Evolutionary conservation across 257 asterid genomes (phyloP).

Genomic region (Scutellaria baicalensis): DNA sequence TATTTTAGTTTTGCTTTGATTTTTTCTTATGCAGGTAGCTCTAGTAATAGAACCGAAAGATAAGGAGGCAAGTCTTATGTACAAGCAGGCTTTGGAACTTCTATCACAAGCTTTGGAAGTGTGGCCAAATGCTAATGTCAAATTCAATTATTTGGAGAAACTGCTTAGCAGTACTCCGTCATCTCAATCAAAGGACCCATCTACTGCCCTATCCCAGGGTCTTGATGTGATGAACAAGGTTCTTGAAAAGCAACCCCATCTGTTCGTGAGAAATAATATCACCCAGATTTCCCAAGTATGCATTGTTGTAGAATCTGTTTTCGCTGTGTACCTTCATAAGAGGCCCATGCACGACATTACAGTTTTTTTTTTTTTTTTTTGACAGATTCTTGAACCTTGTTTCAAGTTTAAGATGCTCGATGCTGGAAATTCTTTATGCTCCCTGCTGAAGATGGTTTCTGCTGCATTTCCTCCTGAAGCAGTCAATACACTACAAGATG

Average conservation of each 20-base stretch:
- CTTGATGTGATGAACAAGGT: conserved; percentile 99
- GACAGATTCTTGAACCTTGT: conserved; percentile 97
- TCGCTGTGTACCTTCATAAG: conserved; percentile 13
- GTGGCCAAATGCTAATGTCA: conserved; percentile 99
- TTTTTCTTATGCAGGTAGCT: conserved; percentile 56
- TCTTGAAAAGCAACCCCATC: conserved; percentile 91
- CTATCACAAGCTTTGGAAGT: conserved; percentile 97
- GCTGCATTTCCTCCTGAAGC: conserved; percentile 90
- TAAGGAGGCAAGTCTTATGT: conserved; percentile 95
- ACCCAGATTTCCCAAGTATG: conserved; percentile 89
- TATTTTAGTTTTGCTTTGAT: not conserved
- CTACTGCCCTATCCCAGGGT: conserved; percentile 97
- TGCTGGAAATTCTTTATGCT: conserved; percentile 94
- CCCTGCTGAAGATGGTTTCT: conserved; percentile 88
- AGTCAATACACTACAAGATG: conserved; percentile 74
- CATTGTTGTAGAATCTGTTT: conserved; percentile 10
- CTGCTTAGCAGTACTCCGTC: conserved; percentile 89
- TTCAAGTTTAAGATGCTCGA: conserved; percentile 97
- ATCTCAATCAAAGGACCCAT: conserved; percentile 98
- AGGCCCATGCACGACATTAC: not conserved
- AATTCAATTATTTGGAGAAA: conserved; percentile 96
- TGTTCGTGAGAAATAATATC: conserved; percentile 92
- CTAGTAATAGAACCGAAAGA: conserved; percentile 98
- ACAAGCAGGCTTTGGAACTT: conserved; percentile 96
- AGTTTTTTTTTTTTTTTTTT: conserved; percentile 8